Base-by-base conservation (phyloP, 2,329 filamentous ascomycete species). In the Pyricularia pennisetigena region DNA sequence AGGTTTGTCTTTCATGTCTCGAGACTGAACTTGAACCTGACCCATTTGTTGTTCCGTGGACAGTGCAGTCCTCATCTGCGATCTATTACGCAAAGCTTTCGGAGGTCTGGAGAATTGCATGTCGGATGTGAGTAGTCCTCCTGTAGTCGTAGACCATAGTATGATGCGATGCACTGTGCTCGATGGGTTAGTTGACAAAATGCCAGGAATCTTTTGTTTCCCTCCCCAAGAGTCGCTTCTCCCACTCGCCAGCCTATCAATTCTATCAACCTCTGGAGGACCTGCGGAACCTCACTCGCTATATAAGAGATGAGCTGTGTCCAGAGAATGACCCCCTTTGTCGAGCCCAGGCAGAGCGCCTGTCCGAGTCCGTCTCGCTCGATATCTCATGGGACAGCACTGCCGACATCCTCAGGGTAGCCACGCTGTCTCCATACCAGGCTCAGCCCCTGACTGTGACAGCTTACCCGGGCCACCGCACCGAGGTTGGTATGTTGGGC, bases 401-500 rank as follows among this genome's bases (percentile, higher is more conserved):
- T 69, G 88, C 89, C 1, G 85, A 90, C 71, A 81, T 86, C 1
- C 76, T 94, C 28, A 87, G 86, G 63, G 70, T 93, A 9, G 89
- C 87, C 1, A 87, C 85, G 30, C 81, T 88, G 67, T 95, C 89
- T 88, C 81, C 85, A 1, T 78, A 83, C 67, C 74, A 74, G 41
- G 71, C 73, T 23, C 81, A 82, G 35, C 73, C 74, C 2, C 70
- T 87, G 23, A 74, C 75, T 0, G 79, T 82, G 14, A 75, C 79
- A 20, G 75, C 79, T 0, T 79, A 79, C 8, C 73, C 77, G 0
- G 75, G 79, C 1, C 82, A 87, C 65, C 86, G 90, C 65, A 85
- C 93, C 5, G 94, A 98, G 76, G 86, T 97, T 24, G 94, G 94
- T 20, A 84, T 97, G 61, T 80, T 98, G 69, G 87, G 86, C 6